Conservation (phyloP, 1,284 basidiomycete species). For the Cutaneotrichosporon sp. region DNA sequence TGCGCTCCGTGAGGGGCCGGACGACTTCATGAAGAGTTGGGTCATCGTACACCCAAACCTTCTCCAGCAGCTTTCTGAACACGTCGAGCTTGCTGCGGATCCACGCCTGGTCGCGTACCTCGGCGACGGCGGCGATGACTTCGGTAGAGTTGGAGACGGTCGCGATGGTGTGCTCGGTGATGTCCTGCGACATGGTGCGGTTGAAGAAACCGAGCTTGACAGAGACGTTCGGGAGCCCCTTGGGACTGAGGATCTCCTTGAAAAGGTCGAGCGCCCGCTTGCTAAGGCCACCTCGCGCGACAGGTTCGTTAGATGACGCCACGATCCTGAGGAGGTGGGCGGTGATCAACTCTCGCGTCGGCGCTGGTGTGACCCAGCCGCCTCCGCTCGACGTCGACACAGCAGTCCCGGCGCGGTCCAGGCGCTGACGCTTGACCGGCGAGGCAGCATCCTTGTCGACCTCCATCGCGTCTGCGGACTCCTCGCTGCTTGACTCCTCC, state of each 20-base stretch:
- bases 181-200: constrained; percentile 77
- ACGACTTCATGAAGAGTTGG: constrained; percentile 72
- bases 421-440: constrained; percentile 54
- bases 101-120: constrained; percentile 84
- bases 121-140: constrained; percentile 81
- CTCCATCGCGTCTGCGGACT: constrained; percentile 47
- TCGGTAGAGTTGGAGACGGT: constrained; percentile 81
- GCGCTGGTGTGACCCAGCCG: constrained; percentile 72
- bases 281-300: constrained; percentile 64
- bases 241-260: constrained; percentile 73
- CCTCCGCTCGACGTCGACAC: constrained; percentile 50
- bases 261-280: constrained; percentile 78
- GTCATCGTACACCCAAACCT: constrained; percentile 79
- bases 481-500: constrained; percentile 30
- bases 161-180: constrained; percentile 66
- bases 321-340: constrained; percentile 88
- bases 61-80: constrained; percentile 87
- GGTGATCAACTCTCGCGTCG: constrained; percentile 83
- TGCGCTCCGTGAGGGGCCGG: constrained; percentile 78
- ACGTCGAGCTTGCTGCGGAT: constrained; percentile 69
- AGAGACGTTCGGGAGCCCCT: constrained; percentile 89
- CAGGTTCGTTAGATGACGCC: constrained; percentile 69
- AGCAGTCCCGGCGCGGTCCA: constrained; percentile 55
- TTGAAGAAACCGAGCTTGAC: constrained; percentile 89
- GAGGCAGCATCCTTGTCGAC: constrained; percentile 37